Conservation (phyloP, 148 eudicot genomes). For the Rhododendron molle region DNA sequence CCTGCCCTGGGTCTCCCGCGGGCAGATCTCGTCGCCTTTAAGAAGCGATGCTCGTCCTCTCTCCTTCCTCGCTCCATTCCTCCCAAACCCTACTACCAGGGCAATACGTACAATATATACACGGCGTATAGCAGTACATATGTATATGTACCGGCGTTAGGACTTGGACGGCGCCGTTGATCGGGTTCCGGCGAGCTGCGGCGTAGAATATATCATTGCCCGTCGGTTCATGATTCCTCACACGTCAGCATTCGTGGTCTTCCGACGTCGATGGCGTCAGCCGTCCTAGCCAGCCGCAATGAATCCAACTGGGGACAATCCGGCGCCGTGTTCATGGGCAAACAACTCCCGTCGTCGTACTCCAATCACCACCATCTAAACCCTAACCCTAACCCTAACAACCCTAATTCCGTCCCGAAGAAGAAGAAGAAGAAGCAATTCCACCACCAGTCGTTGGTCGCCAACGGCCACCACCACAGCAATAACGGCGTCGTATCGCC, state of each 20-base stretch:
- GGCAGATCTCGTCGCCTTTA: constrained; percentile 65
- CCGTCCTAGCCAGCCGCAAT: constrained; percentile 42
- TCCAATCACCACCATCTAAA: constrained; percentile 26
- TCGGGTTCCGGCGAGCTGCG: background rate
- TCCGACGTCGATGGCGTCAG: constrained; percentile 41
- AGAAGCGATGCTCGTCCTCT: constrained; percentile 31
- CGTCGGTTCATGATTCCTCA: constrained; percentile 15
- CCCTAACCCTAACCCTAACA: constrained; percentile 34
- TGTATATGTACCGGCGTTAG: background rate
- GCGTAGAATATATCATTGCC: background rate
- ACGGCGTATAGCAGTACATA: background rate
- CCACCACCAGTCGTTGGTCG: background rate
- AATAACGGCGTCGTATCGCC: constrained; percentile 3
- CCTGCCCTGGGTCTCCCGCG: constrained; percentile 36
- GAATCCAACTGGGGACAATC: constrained; percentile 40
- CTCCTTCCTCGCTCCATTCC: constrained; percentile 30
- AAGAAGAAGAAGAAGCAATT: constrained; percentile 40
- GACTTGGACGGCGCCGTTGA: background rate
- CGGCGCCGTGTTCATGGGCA: constrained; percentile 41
- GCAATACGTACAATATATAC: background rate
- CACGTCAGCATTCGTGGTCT: background rate
- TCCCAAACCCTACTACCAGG: constrained; percentile 27
- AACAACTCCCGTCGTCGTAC: constrained; percentile 23
- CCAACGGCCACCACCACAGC: constrained; percentile 16
- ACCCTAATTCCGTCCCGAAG: constrained; percentile 29